A percentile compares a stretch with the other conserved stretches of the same genome.
These are phyloP conservation scores for Trametes cinnabarina DNA, from an alignment of 768 basidiomycete species.

Conservation along the genomic window DNA sequence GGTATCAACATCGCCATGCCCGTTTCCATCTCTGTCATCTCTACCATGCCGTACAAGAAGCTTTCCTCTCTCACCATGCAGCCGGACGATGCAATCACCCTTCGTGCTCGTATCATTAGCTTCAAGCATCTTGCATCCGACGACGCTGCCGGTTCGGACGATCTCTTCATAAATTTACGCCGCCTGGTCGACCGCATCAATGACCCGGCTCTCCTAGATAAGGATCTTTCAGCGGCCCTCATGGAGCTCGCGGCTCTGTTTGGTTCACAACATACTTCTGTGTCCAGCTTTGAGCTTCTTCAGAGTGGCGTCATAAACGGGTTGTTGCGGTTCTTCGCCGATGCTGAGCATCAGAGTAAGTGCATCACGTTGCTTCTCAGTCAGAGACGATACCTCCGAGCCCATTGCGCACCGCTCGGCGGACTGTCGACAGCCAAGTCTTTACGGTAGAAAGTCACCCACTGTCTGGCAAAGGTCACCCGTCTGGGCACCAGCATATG, in stretches of 20 bases:
- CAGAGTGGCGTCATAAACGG: slow-evolving; percentile 93
- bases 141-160: slow-evolving; percentile 55
- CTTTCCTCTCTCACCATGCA: slow-evolving; percentile 67
- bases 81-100: slow-evolving; percentile 86
- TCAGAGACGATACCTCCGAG: no score
- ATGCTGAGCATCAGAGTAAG: slow-evolving; percentile 58
- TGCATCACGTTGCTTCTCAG: no score
- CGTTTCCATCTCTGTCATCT: slow-evolving; percentile 42
- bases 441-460: no score
- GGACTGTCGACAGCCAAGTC: no score
- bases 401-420: no score
- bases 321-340: slow-evolving; percentile 70
- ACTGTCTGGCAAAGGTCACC: no score
- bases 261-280: slow-evolving; percentile 66
- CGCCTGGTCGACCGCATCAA: slow-evolving; percentile 66
- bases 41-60: slow-evolving; percentile 60
- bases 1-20: slow-evolving; percentile 34
- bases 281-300: slow-evolving; percentile 94
- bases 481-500: no score
- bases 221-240: slow-evolving; percentile 58
- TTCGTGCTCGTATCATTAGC: slow-evolving; percentile 87
- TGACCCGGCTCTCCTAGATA: slow-evolving; percentile 53
- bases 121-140: slow-evolving; percentile 72
- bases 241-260: slow-evolving; percentile 81
- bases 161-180: slow-evolving; percentile 63